A percentile compares a stretch with the other conserved stretches of the same genome.
Evolutionary conservation across 139 green algal species (phyloP).

Genomic region (Haematococcus lacustris): DNA sequence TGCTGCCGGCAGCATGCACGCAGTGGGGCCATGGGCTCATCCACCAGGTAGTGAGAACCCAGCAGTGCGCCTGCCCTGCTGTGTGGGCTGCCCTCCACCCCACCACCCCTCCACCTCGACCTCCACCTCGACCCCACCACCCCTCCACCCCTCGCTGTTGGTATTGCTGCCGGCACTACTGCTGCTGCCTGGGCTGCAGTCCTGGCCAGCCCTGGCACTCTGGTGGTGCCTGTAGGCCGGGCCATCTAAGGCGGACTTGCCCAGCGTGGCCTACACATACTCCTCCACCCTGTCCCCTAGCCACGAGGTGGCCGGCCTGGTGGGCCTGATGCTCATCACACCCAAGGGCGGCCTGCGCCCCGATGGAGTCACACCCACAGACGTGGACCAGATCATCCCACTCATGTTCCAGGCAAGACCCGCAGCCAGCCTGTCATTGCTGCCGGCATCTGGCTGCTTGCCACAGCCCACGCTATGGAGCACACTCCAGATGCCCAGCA

Average conservation of each 20-base stretch:
- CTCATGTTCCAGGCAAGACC: conserved; percentile 20
- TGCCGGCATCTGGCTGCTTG: background rate
- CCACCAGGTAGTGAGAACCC: too few species aligned
- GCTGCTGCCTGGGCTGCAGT: background rate
- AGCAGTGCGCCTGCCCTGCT: background rate
- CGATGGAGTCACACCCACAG: conserved; percentile 11
- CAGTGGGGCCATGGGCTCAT: too few species aligned
- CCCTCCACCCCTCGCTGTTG: background rate
- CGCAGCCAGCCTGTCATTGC: background rate
- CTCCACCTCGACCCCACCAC: background rate
- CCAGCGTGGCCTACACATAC: conserved; percentile 1
- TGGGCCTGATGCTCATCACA: conserved; percentile 17
- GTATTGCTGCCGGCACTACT: background rate
- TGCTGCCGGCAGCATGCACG: background rate
- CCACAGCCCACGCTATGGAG: background rate
- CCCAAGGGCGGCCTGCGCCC: conserved; percentile 5
- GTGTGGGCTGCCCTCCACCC: background rate
- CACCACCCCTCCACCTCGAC: background rate
- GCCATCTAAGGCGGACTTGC: background rate
- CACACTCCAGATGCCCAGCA: background rate
- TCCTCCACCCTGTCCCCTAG: background rate
- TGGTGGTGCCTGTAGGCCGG: background rate
- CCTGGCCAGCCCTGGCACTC: background rate
- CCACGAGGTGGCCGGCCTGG: conserved; percentile 15
- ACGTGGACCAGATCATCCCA: conserved; percentile 27